Conservation (phyloP, 306 rosid genomes). For the Albizia julibrissin region DNA sequence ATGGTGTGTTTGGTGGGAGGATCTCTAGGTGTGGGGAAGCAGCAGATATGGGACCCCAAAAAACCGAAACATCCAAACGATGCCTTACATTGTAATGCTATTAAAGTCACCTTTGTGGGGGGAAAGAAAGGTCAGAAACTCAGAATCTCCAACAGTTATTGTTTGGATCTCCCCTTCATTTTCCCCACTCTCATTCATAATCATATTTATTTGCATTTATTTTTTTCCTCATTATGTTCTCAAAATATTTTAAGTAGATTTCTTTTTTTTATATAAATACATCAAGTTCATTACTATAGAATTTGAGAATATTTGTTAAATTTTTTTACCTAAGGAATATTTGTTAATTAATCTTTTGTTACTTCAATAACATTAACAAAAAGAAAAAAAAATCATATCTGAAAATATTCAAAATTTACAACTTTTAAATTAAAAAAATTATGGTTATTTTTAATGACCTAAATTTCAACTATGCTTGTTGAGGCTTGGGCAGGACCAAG, state of each 20-base stretch:
- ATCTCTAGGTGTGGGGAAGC: conserved; percentile 43
- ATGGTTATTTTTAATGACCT: not conserved
- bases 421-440: not conserved
- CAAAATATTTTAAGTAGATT: not conserved
- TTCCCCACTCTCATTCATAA: conserved; percentile 33
- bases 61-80: conserved; percentile 46
- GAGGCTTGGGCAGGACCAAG: not conserved
- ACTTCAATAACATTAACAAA: not conserved
- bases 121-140: conserved; percentile 35
- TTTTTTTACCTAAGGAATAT: not conserved
- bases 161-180: conserved; percentile 28
- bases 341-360: not conserved
- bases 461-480: not conserved
- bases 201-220: conserved; percentile 38
- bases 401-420: no score
- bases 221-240: not conserved
- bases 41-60: conserved; percentile 12
- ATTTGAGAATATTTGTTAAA: not conserved
- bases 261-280: not conserved
- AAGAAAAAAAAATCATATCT: not conserved
- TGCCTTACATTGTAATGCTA: conserved; percentile 46
- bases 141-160: conserved; percentile 32
- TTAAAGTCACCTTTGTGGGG: conserved; percentile 33
- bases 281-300: not conserved
- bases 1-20: conserved; percentile 46